Evolutionary conservation across 768 basidiomycete genomes (phyloP), one percentile per base, ranked within the genome.

Genomic region (Chalciporus sphaerocephalus): DNA sequence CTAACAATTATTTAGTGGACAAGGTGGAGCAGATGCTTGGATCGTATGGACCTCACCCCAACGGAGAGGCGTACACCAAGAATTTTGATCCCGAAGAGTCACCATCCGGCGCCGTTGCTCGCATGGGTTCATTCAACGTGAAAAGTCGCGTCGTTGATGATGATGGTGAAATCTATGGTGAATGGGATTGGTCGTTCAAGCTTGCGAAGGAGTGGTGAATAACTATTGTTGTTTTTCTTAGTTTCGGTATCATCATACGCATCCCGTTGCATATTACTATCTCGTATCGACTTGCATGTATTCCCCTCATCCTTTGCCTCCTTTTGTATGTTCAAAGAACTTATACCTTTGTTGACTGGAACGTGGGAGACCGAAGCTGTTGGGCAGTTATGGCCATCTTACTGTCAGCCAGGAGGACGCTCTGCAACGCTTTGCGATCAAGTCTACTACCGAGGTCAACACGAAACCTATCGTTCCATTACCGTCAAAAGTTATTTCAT

Each of bases 11-110:
- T 35, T 35, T 46, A 93, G 93, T 95, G 57, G 95, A 95, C 68
- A 95, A 87, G 65, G 64, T 90, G 57, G 92, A 94, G 61, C 79
- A 87, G 56, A 97, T 98, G 95, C 77, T 97, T 17, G 95, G 95
- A 15, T 93, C 91, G 3, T 96, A 92, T 63, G 87, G 90, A 2
- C 89, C 92, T 15, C 70, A 75, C 45, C 72, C 82, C n/a, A 55
- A 71, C 2, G 80, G 76, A 25, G 73, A 83, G 20, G 61, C 87
- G 5, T 87, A 93, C 59, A 68, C 58, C 54, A 92, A 91, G 68
- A 77, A 84, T 57, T 90, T 92, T 65, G 84, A 83, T 5, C 67
- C 81, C 1, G 86, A 87, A 47, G 76, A 80, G 53, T 78, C 81
- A 15, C 80, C 84, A 1, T 86, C 87, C 34, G 95, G 95, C 12